A percentile compares a stretch with the other conserved stretches of the same genome.
phyloP scores from a whole-genome alignment of 306 rosid species.

The Geum urbanum region DNA sequence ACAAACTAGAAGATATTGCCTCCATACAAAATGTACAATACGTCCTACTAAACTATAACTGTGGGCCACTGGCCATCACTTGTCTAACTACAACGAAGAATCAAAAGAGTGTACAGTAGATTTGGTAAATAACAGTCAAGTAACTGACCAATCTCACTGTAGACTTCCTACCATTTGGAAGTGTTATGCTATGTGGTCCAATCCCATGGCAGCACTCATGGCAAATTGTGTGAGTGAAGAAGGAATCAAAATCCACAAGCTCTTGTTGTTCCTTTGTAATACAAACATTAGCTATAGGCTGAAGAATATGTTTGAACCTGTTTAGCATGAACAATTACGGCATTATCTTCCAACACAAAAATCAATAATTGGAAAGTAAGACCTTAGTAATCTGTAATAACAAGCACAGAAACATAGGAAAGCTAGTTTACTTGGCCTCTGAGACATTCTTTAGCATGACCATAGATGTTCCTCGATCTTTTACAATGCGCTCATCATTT shows the following conservation, averaged over 20 bases:
- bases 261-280: constrained; percentile 64
- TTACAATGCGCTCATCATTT: constrained; percentile 85
- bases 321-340: constrained; percentile 26
- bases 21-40: not conserved
- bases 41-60: not conserved
- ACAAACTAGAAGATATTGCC: not conserved
- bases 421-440: constrained; percentile 75
- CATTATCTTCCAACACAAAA: constrained; percentile 12
- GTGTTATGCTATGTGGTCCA: constrained; percentile 87
- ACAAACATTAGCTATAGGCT: constrained; percentile 75
- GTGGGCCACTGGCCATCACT: not conserved
- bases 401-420: constrained; percentile 20
- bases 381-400: constrained; percentile 13
- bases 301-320: constrained; percentile 87
- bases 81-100: not conserved
- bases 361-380: constrained; percentile 15
- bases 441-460: constrained; percentile 97
- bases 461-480: constrained; percentile 89
- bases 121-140: constrained; percentile 1
- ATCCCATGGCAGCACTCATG: constrained; percentile 99
- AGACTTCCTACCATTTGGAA: constrained; percentile 80
- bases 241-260: constrained; percentile 84
- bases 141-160: constrained; percentile 88
- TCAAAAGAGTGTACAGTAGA: no score
- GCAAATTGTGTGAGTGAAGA: constrained; percentile 91